phyloP scores from a whole-genome alignment of 192 early-diverging fungal species.

The Neocallimastix lanati region DNA sequence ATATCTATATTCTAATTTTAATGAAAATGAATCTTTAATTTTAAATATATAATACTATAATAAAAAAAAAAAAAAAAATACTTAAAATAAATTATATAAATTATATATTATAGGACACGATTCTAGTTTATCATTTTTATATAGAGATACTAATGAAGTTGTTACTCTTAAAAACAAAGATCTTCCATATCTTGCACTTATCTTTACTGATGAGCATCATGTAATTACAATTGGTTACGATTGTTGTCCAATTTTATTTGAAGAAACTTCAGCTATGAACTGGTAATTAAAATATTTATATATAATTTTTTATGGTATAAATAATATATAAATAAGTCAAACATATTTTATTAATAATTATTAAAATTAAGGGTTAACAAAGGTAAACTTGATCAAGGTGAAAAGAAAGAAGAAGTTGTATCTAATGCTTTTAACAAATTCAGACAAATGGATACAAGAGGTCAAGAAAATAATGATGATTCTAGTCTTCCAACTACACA shows the following conservation, averaged over 20 bases:
- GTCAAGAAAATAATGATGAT: constrained; percentile 39
- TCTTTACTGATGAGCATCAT: constrained; percentile 54
- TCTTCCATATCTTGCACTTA: constrained; percentile 59
- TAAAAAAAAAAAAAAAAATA: too few species aligned
- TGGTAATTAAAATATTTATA: too few species aligned
- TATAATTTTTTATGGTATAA: too few species aligned
- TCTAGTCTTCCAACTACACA: constrained; percentile 62
- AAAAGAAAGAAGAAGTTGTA: constrained; percentile 28
- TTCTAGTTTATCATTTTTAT: constrained; percentile 55
- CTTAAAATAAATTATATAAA: too few species aligned
- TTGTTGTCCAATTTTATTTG: constrained; percentile 72
- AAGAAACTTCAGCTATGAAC: constrained; percentile 24
- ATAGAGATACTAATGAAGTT: constrained; percentile 39
- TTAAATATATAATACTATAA: too few species aligned
- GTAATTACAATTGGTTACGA: constrained; percentile 86
- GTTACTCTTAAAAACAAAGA: constrained; percentile 34
- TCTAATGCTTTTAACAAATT: constrained; percentile 63
- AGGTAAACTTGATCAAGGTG: constrained; percentile 62
- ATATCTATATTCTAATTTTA: too few species aligned
- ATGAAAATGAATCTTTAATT: too few species aligned
- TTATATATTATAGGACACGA: constrained; percentile 70
- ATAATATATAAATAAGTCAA: too few species aligned
- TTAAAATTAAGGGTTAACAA: constrained; percentile 30
- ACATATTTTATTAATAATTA: too few species aligned
- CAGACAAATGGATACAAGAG: constrained; percentile 78